Base-by-base conservation (phyloP, 2,329 filamentous ascomycete genomes). In the Colletotrichum orchidophilum region DNA sequence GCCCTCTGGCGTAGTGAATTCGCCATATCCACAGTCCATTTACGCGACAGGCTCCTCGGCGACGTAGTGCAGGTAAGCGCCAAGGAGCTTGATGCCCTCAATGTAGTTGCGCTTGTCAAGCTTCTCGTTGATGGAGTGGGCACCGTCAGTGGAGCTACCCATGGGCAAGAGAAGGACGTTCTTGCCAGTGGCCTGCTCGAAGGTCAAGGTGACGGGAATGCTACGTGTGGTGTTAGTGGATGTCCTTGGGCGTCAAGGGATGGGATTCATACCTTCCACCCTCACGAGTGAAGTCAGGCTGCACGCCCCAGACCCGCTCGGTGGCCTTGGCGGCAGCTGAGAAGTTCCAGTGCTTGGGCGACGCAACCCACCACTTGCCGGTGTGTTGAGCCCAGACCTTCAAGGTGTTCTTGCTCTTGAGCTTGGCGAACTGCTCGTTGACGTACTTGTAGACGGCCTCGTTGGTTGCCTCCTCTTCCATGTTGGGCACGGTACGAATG, bases 321-420 rank as follows among this genome's bases (percentile, higher is more conserved):
- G 96, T 95, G n/a, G 96, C 96, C 88, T 97, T 98, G 79, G 92
- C 91, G 15, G 96, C 96, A 29, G 96, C 96, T 33, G 91, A 90
- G 85, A 98, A 99, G 88, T 99, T 99, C 95, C 96, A 98, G 88
- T 99, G 96, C 85, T 97, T 96, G 33, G 96, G 96, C 79, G 93
- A 95, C 57, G 97, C 95, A 58, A 97, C 95, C 96, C 96, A 99
- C 96, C 96, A 99, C 85, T 98, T 98, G 76, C 96, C 96, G 71
- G 91, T 92, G 86, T 99, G 96, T 83, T 96, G 92, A 70, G 95
- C 87, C 79, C 87, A 91, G 63, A 95, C 91, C 77, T 94, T 93
- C 79, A 97, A 83, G 18, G 88, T 95, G 87, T 99, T 99, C 88
- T 99, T 99, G 83, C 93, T 96, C 75, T 90, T 90, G 39, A 98